Conservation (phyloP, 2,329 filamentous ascomycete genomes). For the Botrytis galanthina region DNA sequence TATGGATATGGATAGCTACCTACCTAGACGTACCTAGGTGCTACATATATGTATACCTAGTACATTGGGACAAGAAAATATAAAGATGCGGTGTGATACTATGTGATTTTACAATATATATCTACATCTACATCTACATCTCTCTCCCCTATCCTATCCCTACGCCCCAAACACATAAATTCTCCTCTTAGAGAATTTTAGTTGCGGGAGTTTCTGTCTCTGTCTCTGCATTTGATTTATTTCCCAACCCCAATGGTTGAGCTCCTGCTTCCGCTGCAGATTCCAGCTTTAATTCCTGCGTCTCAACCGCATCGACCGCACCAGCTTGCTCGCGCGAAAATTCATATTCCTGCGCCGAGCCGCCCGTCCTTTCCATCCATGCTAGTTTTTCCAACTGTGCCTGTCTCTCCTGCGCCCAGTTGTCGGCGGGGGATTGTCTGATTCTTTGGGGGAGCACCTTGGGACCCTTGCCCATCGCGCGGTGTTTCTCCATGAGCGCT, state of each 20-base stretch:
- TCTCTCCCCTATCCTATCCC: neutral
- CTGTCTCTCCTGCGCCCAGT: neutral
- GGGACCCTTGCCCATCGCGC: neutral
- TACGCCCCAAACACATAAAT: neutral
- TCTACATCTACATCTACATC: neutral
- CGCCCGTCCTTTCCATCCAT: conserved; percentile 6
- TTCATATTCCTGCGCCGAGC: neutral
- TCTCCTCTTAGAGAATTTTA: neutral
- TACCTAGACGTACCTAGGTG: too few species aligned
- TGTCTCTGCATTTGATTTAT: neutral
- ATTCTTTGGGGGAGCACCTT: neutral
- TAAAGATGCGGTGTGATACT: neutral
- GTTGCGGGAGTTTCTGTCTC: neutral
- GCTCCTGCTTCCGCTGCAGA: neutral
- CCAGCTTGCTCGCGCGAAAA: neutral
- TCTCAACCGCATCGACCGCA: neutral
- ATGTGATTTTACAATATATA: conserved; percentile 14
- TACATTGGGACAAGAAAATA: neutral
- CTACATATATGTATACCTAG: neutral
- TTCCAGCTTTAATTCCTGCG: neutral
- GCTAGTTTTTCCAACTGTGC: neutral
- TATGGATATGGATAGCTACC: too few species aligned
- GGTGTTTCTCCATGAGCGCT: conserved; percentile 12
- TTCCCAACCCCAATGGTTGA: neutral
- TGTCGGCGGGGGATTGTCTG: neutral